phyloP scores from a whole-genome alignment of 148 eudicot genomes.

The Cornus florida region DNA sequence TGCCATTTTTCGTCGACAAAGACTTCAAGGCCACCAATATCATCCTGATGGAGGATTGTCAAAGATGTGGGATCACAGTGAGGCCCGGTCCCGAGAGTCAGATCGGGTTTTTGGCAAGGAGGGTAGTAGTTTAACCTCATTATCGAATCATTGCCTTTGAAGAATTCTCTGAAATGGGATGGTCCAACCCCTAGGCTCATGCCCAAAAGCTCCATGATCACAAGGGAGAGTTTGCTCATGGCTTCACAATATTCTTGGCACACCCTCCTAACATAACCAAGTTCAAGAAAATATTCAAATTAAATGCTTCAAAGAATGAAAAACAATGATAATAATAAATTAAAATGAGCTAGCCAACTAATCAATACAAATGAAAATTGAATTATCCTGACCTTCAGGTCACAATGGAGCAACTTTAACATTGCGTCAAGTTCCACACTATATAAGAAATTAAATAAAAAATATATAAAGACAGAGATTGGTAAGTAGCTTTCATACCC shows the following conservation, averaged over 20 bases:
- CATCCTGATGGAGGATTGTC: slow-evolving; percentile 65
- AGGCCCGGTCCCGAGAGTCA: slow-evolving; percentile 73
- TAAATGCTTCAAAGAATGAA: no score
- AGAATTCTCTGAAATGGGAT: slow-evolving; percentile 47
- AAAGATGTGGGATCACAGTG: slow-evolving; percentile 70
- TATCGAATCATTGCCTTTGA: slow-evolving; percentile 49
- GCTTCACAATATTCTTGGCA: slow-evolving; percentile 56
- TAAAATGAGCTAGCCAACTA: no score
- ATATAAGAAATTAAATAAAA: no score
- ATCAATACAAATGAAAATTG: no score
- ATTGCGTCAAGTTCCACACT: no score
- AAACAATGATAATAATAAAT: no score
- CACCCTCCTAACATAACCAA: slow-evolving; percentile 31
- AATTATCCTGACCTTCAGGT: no score
- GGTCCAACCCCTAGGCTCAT: slow-evolving; percentile 51
- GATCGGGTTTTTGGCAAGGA: slow-evolving; percentile 48
- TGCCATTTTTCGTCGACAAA: slow-evolving; percentile 50
- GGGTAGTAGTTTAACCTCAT: slow-evolving; percentile 71
- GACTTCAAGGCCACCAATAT: slow-evolving; percentile 65
- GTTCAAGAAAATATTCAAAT: no score
- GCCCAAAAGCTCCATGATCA: slow-evolving; percentile 60
- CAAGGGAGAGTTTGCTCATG: slow-evolving; percentile 54
- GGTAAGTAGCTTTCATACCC: slow-evolving; percentile 30
- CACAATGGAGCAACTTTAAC: no score
- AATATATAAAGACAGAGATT: background rate